Evolutionary conservation across 202 grass and related monocot species (phyloP).

Genomic region (Zoysia matrella): DNA sequence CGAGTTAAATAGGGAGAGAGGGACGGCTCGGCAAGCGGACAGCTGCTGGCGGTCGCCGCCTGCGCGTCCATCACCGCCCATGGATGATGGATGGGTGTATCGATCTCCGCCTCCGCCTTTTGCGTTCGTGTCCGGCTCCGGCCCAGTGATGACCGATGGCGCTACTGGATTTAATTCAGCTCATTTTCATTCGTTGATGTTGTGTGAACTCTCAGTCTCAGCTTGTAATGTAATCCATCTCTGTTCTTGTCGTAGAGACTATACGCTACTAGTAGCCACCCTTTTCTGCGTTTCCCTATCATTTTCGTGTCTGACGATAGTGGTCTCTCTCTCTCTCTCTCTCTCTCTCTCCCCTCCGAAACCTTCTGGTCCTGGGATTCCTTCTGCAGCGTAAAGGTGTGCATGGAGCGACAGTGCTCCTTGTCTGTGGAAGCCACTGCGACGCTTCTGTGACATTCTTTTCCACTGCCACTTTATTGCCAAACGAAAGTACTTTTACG

Average conservation of each 20-base stretch:
- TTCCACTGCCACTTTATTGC: slow-evolving; percentile 28
- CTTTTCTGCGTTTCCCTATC: background rate
- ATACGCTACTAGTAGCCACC: background rate
- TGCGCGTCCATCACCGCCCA: background rate
- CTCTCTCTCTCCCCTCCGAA: background rate
- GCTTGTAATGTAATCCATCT: too few species aligned
- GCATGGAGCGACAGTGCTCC: background rate
- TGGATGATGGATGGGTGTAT: too few species aligned
- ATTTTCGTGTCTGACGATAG: too few species aligned
- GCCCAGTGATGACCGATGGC: background rate
- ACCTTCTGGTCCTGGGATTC: slow-evolving; percentile 4
- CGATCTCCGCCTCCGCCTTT: too few species aligned
- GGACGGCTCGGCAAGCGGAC: slow-evolving; percentile 46
- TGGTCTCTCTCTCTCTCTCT: background rate
- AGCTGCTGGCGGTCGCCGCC: slow-evolving; percentile 52
- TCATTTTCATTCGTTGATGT: background rate
- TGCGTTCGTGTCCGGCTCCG: background rate
- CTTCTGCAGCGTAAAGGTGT: background rate
- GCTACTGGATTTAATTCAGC: background rate
- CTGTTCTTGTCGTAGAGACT: background rate
- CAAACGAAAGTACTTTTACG: slow-evolving; percentile 1
- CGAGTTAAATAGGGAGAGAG: slow-evolving; percentile 59
- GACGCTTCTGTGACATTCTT: slow-evolving; percentile 51
- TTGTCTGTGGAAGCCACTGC: slow-evolving; percentile 4
- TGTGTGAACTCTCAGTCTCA: too few species aligned